Conservation (phyloP, 305 asterid species). For the Plantago coronopus region DNA sequence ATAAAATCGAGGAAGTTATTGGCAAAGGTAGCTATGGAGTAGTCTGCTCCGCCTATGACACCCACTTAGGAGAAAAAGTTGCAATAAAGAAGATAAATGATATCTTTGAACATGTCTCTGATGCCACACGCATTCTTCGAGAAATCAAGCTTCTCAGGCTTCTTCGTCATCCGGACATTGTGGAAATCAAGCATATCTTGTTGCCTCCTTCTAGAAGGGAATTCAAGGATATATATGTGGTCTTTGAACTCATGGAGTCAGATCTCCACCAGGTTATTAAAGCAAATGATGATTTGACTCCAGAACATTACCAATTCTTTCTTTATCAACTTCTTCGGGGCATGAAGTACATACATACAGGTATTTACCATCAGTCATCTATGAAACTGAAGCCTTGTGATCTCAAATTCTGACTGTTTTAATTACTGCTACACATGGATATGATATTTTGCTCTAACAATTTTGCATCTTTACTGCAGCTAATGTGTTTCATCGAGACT, state of each 20-base stretch:
- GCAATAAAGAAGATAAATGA: slow-evolving; percentile 95
- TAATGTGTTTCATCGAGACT: slow-evolving; percentile 86
- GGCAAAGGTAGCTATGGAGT: slow-evolving; percentile 98
- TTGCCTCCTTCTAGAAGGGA: slow-evolving; percentile 96
- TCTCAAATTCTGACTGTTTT: neutral
- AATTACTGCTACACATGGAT: neutral
- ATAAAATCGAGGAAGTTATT: slow-evolving; percentile 86
- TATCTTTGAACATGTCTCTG: slow-evolving; percentile 93
- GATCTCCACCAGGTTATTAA: slow-evolving; percentile 94
- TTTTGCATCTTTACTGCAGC: slow-evolving; percentile 47
- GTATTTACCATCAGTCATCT: slow-evolving; percentile 29
- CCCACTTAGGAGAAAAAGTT: slow-evolving; percentile 93
- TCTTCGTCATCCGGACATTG: slow-evolving; percentile 95
- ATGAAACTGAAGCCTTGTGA: slow-evolving; percentile 10
- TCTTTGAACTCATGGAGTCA: slow-evolving; percentile 92
- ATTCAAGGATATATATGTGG: slow-evolving; percentile 88
- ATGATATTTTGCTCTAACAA: slow-evolving; percentile 9
- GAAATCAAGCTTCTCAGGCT: slow-evolving; percentile 97
- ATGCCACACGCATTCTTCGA: slow-evolving; percentile 94
- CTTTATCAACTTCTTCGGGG: slow-evolving; percentile 97
- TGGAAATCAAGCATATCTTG: slow-evolving; percentile 91
- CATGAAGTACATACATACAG: slow-evolving; percentile 89
- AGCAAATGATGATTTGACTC: slow-evolving; percentile 92
- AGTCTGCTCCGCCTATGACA: slow-evolving; percentile 95
- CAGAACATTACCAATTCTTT: slow-evolving; percentile 91